These are phyloP conservation scores for Pichia sp. DNA, from an alignment of 1,139 yeast genomes.

Conservation along the genomic window DNA sequence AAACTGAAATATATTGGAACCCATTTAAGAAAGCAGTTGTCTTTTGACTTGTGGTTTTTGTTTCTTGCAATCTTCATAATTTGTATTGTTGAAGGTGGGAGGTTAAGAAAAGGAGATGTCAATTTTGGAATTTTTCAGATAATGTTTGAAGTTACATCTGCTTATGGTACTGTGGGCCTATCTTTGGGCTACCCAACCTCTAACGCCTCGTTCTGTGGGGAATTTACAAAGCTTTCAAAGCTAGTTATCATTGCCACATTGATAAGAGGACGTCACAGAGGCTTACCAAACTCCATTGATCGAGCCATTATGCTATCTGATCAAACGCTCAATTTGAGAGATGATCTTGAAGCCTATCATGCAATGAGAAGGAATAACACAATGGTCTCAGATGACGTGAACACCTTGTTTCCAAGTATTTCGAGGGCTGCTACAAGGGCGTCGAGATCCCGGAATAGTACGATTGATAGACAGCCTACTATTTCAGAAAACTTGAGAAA, in stretches of 20 bases:
- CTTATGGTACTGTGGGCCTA: constrained; percentile 94
- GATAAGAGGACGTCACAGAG: constrained; percentile 95
- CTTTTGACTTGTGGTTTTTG: constrained; percentile 93
- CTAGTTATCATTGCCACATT: constrained; percentile 82
- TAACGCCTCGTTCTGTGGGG: constrained; percentile 66
- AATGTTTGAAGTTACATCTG: constrained; percentile 86
- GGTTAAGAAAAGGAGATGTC: constrained; percentile 43
- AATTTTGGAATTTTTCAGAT: constrained; percentile 67
- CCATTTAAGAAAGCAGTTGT: constrained; percentile 86
- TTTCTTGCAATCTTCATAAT: constrained; percentile 81
- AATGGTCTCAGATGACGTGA: background rate
- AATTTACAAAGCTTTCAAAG: constrained; percentile 71
- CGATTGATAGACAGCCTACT: constrained; percentile 11
- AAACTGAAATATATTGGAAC: constrained; percentile 61
- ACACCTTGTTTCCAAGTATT: constrained; percentile 10
- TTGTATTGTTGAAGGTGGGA: constrained; percentile 77
- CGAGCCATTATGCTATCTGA: constrained; percentile 89
- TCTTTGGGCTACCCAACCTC: constrained; percentile 75
- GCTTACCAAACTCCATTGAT: constrained; percentile 88
- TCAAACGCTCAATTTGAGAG: constrained; percentile 64
- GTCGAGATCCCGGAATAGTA: constrained; percentile 1
- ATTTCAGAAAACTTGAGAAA: constrained; percentile 14
- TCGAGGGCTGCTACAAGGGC: constrained; percentile 14
- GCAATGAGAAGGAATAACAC: constrained; percentile 34
- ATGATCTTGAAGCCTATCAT: constrained; percentile 60